These are phyloP conservation scores for Cornus suecica DNA, from an alignment of 148 eudicot species.

Conservation along the genomic window DNA sequence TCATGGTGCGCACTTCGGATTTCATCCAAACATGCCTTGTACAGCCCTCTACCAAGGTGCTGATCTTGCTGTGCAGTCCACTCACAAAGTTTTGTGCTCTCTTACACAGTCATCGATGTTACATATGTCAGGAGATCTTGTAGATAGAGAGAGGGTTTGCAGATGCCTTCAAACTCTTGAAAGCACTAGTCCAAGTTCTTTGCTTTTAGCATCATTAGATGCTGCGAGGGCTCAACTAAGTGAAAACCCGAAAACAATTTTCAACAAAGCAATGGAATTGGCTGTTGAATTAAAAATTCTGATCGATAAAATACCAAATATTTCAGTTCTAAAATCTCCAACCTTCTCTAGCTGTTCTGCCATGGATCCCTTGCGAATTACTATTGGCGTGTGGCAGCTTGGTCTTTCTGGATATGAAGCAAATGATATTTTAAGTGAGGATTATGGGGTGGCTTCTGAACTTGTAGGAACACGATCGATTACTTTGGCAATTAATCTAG, in stretches of 20 bases:
- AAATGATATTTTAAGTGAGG: slow-evolving; percentile 42
- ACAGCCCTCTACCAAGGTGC: slow-evolving; percentile 78
- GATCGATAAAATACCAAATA: slow-evolving; percentile 44
- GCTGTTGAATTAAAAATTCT: slow-evolving; percentile 39
- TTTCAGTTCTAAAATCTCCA: slow-evolving; percentile 39
- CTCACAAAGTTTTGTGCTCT: slow-evolving; percentile 80
- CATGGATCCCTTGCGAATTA: slow-evolving; percentile 60
- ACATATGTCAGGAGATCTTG: slow-evolving; percentile 46
- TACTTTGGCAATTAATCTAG: slow-evolving; percentile 60
- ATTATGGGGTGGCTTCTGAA: slow-evolving; percentile 57
- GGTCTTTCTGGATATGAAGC: slow-evolving; percentile 68
- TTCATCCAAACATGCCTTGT: slow-evolving; percentile 55
- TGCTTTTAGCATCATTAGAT: slow-evolving; percentile 72
- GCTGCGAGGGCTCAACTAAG: slow-evolving; percentile 63
- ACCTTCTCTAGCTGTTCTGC: slow-evolving; percentile 29
- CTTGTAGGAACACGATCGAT: slow-evolving; percentile 52
- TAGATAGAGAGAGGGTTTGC: slow-evolving; percentile 52
- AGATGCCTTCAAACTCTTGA: slow-evolving; percentile 74
- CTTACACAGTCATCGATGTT: slow-evolving; percentile 84
- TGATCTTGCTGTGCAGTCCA: slow-evolving; percentile 72
- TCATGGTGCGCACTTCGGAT: slow-evolving; percentile 83
- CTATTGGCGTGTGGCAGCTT: slow-evolving; percentile 47
- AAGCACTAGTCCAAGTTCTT: slow-evolving; percentile 72
- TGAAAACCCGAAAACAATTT: slow-evolving; percentile 30
- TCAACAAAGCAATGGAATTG: slow-evolving; percentile 42